A percentile compares a stretch with the other conserved stretches of the same genome.
These are phyloP conservation scores for Persicaria tinctoria DNA, from an alignment of 148 eudicot genomes.

Conservation along the genomic window DNA sequence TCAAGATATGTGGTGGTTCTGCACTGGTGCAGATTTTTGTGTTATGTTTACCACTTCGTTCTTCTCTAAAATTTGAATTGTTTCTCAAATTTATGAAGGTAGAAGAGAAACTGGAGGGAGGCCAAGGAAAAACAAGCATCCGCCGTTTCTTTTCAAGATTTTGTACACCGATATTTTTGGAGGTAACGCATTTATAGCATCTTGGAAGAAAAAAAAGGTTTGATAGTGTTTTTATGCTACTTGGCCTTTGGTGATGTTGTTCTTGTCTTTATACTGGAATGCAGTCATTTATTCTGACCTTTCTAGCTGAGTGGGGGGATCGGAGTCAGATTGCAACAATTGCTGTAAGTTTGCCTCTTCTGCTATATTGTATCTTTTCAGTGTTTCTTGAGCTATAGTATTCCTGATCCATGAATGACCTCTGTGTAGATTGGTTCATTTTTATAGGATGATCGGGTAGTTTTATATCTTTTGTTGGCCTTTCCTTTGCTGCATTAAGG, in stretches of 20 bases:
- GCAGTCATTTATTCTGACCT: conserved; percentile 96
- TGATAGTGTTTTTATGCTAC: neutral
- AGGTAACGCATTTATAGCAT: conserved; percentile 35
- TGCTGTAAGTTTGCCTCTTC: conserved; percentile 60
- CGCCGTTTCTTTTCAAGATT: conserved; percentile 89
- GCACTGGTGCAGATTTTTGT: neutral
- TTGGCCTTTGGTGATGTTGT: neutral
- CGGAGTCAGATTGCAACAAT: conserved; percentile 99
- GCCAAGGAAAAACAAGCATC: conserved; percentile 75
- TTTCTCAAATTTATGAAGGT: conserved; percentile 41
- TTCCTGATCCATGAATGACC: neutral
- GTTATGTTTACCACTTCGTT: neutral
- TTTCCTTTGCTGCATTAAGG: neutral
- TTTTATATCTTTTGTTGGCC: neutral
- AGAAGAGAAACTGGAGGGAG: conserved; percentile 93
- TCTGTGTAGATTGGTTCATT: neutral
- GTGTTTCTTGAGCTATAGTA: neutral
- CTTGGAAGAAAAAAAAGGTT: neutral
- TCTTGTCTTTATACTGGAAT: conserved; percentile 14
- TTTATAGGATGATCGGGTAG: neutral
- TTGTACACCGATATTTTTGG: conserved; percentile 84
- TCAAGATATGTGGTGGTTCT: neutral
- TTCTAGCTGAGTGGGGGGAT: conserved; percentile 99
- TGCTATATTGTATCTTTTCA: neutral
- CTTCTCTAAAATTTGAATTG: neutral